Evolutionary conservation across 2,329 filamentous ascomycete genomes (phyloP).

Genomic region (Penicillium sp.): DNA sequence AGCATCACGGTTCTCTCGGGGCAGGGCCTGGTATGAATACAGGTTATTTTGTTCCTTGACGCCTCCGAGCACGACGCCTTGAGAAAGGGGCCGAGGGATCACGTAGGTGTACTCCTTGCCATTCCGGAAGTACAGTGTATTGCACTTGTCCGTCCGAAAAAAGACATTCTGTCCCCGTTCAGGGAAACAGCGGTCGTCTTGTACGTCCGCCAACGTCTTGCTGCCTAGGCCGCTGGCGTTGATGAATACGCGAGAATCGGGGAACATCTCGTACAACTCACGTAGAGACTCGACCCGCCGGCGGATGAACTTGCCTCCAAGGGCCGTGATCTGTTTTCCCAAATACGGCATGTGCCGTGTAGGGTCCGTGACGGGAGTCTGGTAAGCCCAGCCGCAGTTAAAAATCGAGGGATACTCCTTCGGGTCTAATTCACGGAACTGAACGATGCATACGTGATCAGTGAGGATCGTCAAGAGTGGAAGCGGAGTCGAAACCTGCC

Average conservation of each 20-base stretch:
- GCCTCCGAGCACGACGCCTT: slow-evolving; percentile 36
- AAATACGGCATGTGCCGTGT: slow-evolving; percentile 40
- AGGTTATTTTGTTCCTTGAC: slow-evolving; percentile 35
- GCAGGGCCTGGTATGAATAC: slow-evolving; percentile 18
- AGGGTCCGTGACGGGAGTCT: slow-evolving; percentile 39
- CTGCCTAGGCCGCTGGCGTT: slow-evolving; percentile 41
- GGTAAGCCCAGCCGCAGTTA: slow-evolving; percentile 35
- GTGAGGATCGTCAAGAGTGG: neutral
- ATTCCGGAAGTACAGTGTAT: slow-evolving; percentile 36
- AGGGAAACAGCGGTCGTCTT: slow-evolving; percentile 35
- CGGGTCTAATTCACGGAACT: slow-evolving; percentile 35
- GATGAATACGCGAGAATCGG: slow-evolving; percentile 37
- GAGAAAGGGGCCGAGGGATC: slow-evolving; percentile 36
- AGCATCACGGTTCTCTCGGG: neutral
- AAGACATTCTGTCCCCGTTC: slow-evolving; percentile 42
- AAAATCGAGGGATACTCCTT: slow-evolving; percentile 36
- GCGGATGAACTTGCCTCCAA: slow-evolving; percentile 37
- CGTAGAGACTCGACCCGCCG: slow-evolving; percentile 33
- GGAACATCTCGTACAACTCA: slow-evolving; percentile 36
- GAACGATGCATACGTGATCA: neutral
- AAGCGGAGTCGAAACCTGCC: slow-evolving; percentile 13
- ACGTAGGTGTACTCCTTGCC: slow-evolving; percentile 41
- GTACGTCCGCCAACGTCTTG: slow-evolving; percentile 33
- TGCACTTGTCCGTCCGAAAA: slow-evolving; percentile 29
- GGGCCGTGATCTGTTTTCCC: slow-evolving; percentile 25